Evolutionary conservation across 2,329 filamentous ascomycete species (phyloP), one percentile per base, ranked within the genome.

Genomic region (Colletotrichum echinochloae): DNA sequence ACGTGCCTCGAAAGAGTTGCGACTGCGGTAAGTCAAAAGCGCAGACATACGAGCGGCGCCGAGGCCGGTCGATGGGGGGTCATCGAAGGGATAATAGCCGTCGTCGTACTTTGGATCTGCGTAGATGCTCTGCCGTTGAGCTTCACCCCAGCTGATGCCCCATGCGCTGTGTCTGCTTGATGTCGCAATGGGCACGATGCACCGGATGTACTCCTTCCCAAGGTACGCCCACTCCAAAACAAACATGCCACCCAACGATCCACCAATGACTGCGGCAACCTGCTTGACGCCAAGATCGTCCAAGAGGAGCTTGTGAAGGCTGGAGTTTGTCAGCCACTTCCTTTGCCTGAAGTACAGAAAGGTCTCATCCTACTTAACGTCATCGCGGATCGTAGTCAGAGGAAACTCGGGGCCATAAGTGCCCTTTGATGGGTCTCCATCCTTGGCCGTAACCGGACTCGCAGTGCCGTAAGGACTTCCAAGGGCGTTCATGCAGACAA

Each of bases 21-120:
- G 93, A 79, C 94, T 98, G 75, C 96, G 91, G 82, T 99, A 99
- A 8, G 96, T 99, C 76, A 99, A 85, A 46, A 99, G 88, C 1
- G 96, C 96, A 67, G 95, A 94, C 96, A 99, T 99, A 77, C 96
- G 94, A 33, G 96, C 96, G 9, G 96, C 96, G 16, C 95, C 94
- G 2, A 99, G 88, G 0, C 96, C 96, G 0, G 94, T 92, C 0
- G 90, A 85, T 0, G 96, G 96, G 41, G 95, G 95, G 75, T 98
- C 94, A 39, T 92, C 88, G 76, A 96, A 97, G 1, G 90, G 77
- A 79, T 98, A 99, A 82, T 98, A 98, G 54, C 96, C 96, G 77
- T 98, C 95, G 72, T 98, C 94, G 80, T 99, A 99, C 83, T 98
- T 98, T 39, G 96, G 96, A 79, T 99, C 96, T 48, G 94, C 95